Conservation (phyloP, 1,139 yeast genomes). For the Arxiozyma slooffiae region DNA sequence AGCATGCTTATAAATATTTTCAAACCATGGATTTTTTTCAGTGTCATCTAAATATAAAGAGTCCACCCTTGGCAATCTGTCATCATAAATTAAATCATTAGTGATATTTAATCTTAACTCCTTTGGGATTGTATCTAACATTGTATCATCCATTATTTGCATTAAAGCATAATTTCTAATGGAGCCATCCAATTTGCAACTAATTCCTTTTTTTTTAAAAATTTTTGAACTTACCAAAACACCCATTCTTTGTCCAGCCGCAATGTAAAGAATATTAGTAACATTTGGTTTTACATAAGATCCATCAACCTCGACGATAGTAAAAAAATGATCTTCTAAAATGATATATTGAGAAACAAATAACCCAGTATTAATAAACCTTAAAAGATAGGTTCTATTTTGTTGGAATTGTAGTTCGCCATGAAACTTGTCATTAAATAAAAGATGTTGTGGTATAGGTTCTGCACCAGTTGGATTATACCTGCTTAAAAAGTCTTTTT, state of each 20-base stretch:
- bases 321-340: slow-evolving; percentile 58
- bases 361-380: slow-evolving; percentile 58
- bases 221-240: slow-evolving; percentile 49
- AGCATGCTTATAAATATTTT: slow-evolving; percentile 20
- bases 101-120: slow-evolving; percentile 46
- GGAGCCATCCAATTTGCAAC: slow-evolving; percentile 27
- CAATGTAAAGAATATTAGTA: slow-evolving; percentile 50
- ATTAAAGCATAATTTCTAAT: slow-evolving; percentile 50
- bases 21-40: slow-evolving; percentile 4
- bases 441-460: slow-evolving; percentile 59
- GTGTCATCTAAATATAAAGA: slow-evolving; percentile 3
- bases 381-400: slow-evolving; percentile 50
- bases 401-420: slow-evolving; percentile 49
- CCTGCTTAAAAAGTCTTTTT: slow-evolving; percentile 42
- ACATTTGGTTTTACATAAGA: slow-evolving; percentile 48
- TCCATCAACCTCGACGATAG: slow-evolving; percentile 68
- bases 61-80: slow-evolving; percentile 29
- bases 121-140: slow-evolving; percentile 57
- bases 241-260: slow-evolving; percentile 65
- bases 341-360: slow-evolving; percentile 63
- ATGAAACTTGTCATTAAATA: slow-evolving; percentile 57
- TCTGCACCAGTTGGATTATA: slow-evolving; percentile 80
- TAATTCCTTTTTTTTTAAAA: slow-evolving; percentile 11
- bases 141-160: slow-evolving; percentile 50
- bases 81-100: slow-evolving; percentile 45